Evolutionary conservation across 2,329 filamentous ascomycete genomes (phyloP).

Genomic region (Aspergillus terreus): DNA sequence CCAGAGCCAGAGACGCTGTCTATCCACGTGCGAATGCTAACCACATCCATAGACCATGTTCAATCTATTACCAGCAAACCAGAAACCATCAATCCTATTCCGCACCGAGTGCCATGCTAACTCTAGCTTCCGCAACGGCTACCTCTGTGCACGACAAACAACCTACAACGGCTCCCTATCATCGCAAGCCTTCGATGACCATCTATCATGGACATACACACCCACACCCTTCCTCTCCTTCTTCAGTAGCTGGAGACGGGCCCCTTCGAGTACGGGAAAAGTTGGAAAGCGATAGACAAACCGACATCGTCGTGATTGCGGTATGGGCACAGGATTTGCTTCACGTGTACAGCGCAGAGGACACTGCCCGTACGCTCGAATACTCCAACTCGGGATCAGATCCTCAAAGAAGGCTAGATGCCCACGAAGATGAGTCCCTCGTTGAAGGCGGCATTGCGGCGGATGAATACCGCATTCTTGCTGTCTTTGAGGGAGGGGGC

Average conservation of each 20-base stretch:
- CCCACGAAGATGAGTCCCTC: background rate
- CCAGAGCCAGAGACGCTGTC: no score
- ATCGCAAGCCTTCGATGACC: background rate
- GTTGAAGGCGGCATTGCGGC: conserved; percentile 1
- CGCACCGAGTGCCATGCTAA: background rate
- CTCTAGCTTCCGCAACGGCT: background rate
- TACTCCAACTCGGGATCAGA: no score
- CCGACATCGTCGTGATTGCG: no score
- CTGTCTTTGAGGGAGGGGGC: background rate
- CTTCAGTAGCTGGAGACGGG: background rate
- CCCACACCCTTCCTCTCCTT: background rate
- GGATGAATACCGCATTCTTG: background rate
- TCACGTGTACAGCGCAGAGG: no score
- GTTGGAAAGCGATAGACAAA: no score
- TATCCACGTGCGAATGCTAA: no score
- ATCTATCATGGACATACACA: background rate
- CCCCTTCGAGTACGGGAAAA: no score
- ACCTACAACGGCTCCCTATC: background rate
- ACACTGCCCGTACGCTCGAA: no score
- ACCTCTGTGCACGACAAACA: background rate
- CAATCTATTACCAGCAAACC: background rate
- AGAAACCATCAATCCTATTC: background rate
- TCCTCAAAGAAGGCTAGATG: background rate
- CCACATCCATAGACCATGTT: no score
- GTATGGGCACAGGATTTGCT: no score